Base-by-base conservation (phyloP, 495 filamentous ascomycete species). In the Elasticomyces elasticus region DNA sequence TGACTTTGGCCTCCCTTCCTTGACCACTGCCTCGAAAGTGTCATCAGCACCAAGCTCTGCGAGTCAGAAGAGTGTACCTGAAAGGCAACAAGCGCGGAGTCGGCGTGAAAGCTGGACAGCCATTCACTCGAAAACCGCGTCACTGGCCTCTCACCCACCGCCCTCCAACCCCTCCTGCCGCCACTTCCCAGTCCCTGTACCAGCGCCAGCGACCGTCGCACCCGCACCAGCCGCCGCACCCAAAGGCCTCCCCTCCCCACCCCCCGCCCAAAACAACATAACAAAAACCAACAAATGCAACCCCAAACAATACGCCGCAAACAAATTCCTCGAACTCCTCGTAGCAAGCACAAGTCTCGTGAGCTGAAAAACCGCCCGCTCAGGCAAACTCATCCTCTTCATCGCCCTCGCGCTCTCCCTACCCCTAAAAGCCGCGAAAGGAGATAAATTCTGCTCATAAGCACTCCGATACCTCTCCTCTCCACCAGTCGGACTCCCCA, bases 381-480 rank as follows among this genome's bases (percentile, higher is more conserved):
- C 92, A 0, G 89, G 87, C 5, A 96, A 69, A 55, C 80, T 87
- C 91, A 99, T 95, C 27, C 92, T 81, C 63, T 91, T 89, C 67
- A 94, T 88, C n/a, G 92, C 94, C 27, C 92, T 76, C 5, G 87
- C 83, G 31, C 85, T 86, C 73, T 99, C 92, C 33, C 90, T 82
- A 5, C 92, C 89, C 35, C 89, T 78, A 70, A 97, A 98, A 6
- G 87, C 89, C 24, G 91, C 90, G 63, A 99, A 99, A 0, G 92
- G 92, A 12, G 88, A 94, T 28, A 98, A 84, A 63, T 89, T 91
- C 20, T 85, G 84, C 71, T 99, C 92, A 68, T 99, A 99, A 9
- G 90, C 86, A 46, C 86, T 85, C 48, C 89, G 79, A 64, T 99
- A 99, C 25, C 90, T 80, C 66, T 97, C 89, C 25, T 75, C 82